These are phyloP conservation scores for Phytopythium kandeliae DNA, from an alignment of 352 stramenopile genomes.

Conservation along the genomic window DNA sequence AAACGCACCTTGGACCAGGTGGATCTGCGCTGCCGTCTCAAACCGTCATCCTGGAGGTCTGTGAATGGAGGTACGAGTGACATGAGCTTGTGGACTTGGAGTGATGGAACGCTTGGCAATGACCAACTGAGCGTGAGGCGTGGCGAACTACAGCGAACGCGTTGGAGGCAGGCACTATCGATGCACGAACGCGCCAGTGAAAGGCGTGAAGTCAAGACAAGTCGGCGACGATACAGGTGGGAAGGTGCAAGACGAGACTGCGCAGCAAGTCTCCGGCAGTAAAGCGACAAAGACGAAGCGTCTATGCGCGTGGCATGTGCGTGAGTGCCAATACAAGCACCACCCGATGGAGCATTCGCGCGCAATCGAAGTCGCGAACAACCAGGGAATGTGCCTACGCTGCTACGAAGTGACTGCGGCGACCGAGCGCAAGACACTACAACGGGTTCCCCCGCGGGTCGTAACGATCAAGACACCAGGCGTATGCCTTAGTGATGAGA, in stretches of 20 bases:
- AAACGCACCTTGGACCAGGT: neutral
- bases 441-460: slow-evolving; percentile 39
- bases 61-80: slow-evolving; percentile 26
- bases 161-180: slow-evolving; percentile 42
- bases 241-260: neutral
- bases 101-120: too few species aligned
- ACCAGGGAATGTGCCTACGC: slow-evolving; percentile 40
- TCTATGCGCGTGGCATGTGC: slow-evolving; percentile 49
- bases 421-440: slow-evolving; percentile 30
- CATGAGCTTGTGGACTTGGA: too few species aligned
- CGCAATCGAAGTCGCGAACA: slow-evolving; percentile 59
- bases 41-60: slow-evolving; percentile 3
- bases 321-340: slow-evolving; percentile 31
- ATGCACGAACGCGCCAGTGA: slow-evolving; percentile 32
- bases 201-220: neutral
- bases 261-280: neutral
- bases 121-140: too few species aligned
- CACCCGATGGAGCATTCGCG: slow-evolving; percentile 42
- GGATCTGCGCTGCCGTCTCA: neutral
- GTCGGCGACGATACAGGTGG: neutral
- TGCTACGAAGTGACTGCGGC: slow-evolving; percentile 52
- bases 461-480: slow-evolving; percentile 32
- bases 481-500: slow-evolving; percentile 21
- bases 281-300: slow-evolving; percentile 2
- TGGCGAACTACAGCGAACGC: slow-evolving; percentile 31